These are phyloP conservation scores for Beauveria scarabaeidicola DNA, from an alignment of 2,329 filamentous ascomycete species.

Conservation along the genomic window DNA sequence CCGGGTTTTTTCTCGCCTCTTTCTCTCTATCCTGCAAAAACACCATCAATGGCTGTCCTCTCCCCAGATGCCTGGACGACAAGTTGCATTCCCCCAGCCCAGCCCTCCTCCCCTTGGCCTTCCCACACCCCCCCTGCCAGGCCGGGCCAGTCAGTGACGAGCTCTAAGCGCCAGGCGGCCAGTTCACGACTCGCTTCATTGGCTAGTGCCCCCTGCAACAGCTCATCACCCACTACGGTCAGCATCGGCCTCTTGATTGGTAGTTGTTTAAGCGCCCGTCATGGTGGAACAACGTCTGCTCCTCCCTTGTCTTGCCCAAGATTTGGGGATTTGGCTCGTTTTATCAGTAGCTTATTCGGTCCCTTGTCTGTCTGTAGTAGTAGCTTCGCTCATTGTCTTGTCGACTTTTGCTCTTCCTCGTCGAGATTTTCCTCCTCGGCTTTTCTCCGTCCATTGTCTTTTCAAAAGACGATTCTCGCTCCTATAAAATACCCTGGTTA, in stretches of 20 bases:
- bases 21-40: background rate
- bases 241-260: constrained; percentile 4
- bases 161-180: constrained; percentile 26
- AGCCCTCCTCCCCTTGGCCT: background rate
- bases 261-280: constrained; percentile 2
- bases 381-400: background rate
- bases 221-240: constrained; percentile 4
- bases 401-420: background rate
- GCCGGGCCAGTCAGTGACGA: constrained; percentile 3
- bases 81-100: background rate
- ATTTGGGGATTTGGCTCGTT: background rate
- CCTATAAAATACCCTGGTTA: background rate
- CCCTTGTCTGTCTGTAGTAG: background rate
- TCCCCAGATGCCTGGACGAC: background rate
- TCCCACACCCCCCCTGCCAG: background rate
- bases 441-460: background rate
- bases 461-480: background rate
- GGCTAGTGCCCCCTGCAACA: constrained; percentile 3
- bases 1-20: background rate
- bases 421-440: too few relatives aligned
- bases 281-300: background rate
- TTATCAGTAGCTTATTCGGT: background rate
- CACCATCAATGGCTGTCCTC: background rate
- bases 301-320: background rate
- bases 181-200: constrained; percentile 6